Conservation (phyloP, 169 alveolate species). For the Neospora caninum region DNA sequence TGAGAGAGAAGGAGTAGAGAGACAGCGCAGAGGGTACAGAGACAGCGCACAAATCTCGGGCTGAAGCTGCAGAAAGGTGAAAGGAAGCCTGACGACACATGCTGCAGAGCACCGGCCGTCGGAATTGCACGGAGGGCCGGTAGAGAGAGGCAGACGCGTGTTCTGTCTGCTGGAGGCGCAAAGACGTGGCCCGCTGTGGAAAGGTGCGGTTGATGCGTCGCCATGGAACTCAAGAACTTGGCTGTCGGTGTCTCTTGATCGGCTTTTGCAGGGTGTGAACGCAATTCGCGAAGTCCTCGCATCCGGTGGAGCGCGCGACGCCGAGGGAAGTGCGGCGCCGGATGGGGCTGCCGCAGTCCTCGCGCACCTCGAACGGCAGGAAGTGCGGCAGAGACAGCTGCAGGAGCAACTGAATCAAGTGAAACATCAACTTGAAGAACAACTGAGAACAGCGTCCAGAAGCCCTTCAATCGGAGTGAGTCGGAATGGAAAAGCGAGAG, state of each 20-base stretch:
- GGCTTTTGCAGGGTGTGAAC: background rate
- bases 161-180: too few relatives aligned
- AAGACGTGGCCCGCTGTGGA: too few relatives aligned
- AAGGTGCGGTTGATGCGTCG: too few relatives aligned
- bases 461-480: background rate
- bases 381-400: constrained; percentile 26
- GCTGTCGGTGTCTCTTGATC: too few relatives aligned
- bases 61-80: too few relatives aligned
- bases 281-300: background rate
- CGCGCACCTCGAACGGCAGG: constrained; percentile 10
- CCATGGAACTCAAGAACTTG: too few relatives aligned
- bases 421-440: constrained; percentile 11
- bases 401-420: constrained; percentile 34
- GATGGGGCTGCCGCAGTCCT: background rate
- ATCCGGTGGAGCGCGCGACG: background rate
- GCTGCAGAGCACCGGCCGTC: too few relatives aligned
- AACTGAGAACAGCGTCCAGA: background rate
- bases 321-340: background rate
- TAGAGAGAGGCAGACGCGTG: too few relatives aligned
- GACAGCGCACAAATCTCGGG: too few relatives aligned
- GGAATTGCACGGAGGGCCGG: too few relatives aligned
- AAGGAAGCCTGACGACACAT: too few relatives aligned
- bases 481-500: background rate
- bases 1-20: background rate
- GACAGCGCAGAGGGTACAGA: too few relatives aligned